Percentiles rank a stretch among this genome's conserved stretches.
These are phyloP conservation scores for Pichia norvegensis DNA, from an alignment of 1,139 yeast genomes.

Conservation along the genomic window DNA sequence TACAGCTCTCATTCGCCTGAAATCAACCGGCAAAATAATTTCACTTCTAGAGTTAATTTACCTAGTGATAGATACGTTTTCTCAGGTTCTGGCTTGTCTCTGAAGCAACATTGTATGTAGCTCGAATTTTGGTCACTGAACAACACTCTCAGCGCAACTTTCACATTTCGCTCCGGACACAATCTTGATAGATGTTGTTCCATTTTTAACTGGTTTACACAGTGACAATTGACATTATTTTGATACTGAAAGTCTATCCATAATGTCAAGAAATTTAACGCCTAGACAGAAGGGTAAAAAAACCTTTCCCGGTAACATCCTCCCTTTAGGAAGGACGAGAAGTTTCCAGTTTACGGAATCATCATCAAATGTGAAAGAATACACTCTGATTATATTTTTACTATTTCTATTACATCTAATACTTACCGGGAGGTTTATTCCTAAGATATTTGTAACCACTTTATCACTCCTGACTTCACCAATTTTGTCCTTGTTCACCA, in stretches of 20 bases:
- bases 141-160: too few relatives aligned
- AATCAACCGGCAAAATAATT: too few relatives aligned
- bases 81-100: too few relatives aligned
- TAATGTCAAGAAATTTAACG: not conserved
- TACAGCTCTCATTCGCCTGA: too few relatives aligned
- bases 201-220: too few relatives aligned
- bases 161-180: too few relatives aligned
- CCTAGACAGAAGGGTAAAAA: slow-evolving; percentile 4
- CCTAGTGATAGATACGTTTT: too few relatives aligned
- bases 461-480: slow-evolving; percentile 2
- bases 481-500: not conserved
- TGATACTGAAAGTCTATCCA: not conserved
- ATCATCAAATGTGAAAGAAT: slow-evolving; percentile 1
- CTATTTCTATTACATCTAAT: slow-evolving; percentile 5
- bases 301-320: slow-evolving; percentile 1
- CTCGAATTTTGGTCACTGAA: too few relatives aligned
- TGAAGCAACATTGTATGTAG: too few relatives aligned
- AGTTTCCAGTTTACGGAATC: slow-evolving; percentile 1
- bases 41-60: too few relatives aligned
- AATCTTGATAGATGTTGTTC: too few relatives aligned
- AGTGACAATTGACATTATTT: too few relatives aligned
- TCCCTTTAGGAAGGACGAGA: slow-evolving; percentile 5
- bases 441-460: slow-evolving; percentile 1
- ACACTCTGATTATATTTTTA: slow-evolving; percentile 4
- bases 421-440: slow-evolving; percentile 7